phyloP scores from a whole-genome alignment of 2,329 filamentous ascomycete species.

The Hypomyces perniciosus region DNA sequence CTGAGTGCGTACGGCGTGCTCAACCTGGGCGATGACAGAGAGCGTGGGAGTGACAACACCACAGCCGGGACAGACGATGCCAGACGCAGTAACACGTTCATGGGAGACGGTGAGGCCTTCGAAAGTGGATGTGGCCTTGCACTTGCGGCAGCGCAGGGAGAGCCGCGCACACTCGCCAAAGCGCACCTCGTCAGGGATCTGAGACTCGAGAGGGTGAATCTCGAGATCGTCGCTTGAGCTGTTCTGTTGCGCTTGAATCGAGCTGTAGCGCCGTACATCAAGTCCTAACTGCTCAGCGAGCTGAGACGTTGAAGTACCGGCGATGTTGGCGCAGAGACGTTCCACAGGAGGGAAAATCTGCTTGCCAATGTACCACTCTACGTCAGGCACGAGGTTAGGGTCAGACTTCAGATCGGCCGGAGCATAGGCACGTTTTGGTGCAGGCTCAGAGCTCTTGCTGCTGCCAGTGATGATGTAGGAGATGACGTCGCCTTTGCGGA shows the following conservation, averaged over 20 bases:
- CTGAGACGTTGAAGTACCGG: slow-evolving; percentile 81
- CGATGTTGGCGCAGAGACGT: slow-evolving; percentile 92
- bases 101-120: slow-evolving; percentile 62
- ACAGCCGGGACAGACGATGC: slow-evolving; percentile 70
- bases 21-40: slow-evolving; percentile 78
- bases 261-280: slow-evolving; percentile 77
- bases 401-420: slow-evolving; percentile 77
- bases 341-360: slow-evolving; percentile 98
- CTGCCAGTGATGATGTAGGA: slow-evolving; percentile 88
- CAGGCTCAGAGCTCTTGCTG: slow-evolving; percentile 56
- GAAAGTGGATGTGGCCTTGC: slow-evolving; percentile 66
- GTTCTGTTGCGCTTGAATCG: slow-evolving; percentile 38
- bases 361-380: slow-evolving; percentile 98
- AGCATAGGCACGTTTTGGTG: slow-evolving; percentile 84
- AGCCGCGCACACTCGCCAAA: slow-evolving; percentile 78
- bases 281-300: slow-evolving; percentile 91
- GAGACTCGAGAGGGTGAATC: slow-evolving; percentile 87
- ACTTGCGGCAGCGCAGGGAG: slow-evolving; percentile 71
- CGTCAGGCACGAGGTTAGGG: slow-evolving; percentile 71
- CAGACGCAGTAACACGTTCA: slow-evolving; percentile 62
- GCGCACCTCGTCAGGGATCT: slow-evolving; percentile 84
- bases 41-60: slow-evolving; percentile 59
- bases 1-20: slow-evolving; percentile 72
- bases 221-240: slow-evolving; percentile 56
- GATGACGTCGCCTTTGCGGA: slow-evolving; percentile 93